A percentile compares a stretch with the other conserved stretches of the same genome.
phyloP scores from a whole-genome alignment of 2,329 filamentous ascomycete genomes.

The Ophiocordyceps camponoti-rufipedis region DNA sequence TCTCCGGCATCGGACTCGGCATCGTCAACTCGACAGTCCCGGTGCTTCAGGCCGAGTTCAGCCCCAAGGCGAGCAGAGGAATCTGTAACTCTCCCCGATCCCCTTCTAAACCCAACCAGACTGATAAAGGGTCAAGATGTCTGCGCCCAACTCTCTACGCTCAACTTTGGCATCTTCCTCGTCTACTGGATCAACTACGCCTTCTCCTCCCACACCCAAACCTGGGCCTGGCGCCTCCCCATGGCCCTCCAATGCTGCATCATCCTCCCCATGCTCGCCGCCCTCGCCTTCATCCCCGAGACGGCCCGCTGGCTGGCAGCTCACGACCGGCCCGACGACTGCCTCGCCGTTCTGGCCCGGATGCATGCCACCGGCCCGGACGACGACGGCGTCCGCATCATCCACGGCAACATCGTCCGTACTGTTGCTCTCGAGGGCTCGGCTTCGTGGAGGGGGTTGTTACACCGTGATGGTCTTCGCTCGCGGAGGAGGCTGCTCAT shows the following conservation, averaged over 20 bases:
- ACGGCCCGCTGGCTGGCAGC: constrained; percentile 23
- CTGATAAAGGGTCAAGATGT: constrained; percentile 12
- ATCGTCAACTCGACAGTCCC: constrained; percentile 25
- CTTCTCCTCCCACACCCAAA: constrained; percentile 12
- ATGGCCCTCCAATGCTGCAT: constrained; percentile 22
- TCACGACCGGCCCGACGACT: constrained; percentile 18
- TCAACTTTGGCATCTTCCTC: constrained; percentile 26
- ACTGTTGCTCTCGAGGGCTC: constrained; percentile 14
- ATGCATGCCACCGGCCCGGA: constrained; percentile 10
- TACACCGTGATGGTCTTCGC: constrained; percentile 14
- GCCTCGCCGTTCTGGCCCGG: constrained; percentile 15
- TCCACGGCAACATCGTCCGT: constrained; percentile 14
- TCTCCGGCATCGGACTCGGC: constrained; percentile 28
- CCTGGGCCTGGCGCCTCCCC: constrained; percentile 21
- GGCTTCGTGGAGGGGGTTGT: constrained; percentile 11
- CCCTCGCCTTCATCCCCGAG: constrained; percentile 20
- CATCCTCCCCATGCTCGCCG: constrained; percentile 17
- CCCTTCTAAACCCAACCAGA: not conserved
- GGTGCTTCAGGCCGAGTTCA: constrained; percentile 24
- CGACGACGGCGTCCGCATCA: constrained; percentile 6
- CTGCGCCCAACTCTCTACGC: constrained; percentile 26
- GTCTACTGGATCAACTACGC: constrained; percentile 28
- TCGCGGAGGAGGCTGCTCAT: constrained; percentile 13
- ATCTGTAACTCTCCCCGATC: constrained; percentile 7
- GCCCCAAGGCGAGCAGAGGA: constrained; percentile 18